Percentiles rank a stretch among this genome's conserved stretches.
Conservation (phyloP, 139 green algal genomes). For the Tetradesmus obliquus region DNA sequence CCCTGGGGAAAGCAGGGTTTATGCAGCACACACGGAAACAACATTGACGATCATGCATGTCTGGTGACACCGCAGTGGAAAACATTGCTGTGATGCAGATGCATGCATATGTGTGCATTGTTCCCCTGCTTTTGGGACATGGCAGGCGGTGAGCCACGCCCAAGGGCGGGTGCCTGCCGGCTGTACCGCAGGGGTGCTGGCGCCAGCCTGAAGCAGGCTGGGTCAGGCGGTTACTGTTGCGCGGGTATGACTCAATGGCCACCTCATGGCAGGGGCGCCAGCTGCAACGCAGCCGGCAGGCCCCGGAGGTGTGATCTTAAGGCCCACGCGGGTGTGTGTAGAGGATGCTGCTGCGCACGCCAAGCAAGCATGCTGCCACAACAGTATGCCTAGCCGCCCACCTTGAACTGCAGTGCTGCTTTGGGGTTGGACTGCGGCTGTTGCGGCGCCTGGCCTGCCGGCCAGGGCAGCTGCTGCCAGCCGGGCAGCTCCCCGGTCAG, state of each 20-base stretch:
- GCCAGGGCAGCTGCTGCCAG: constrained; percentile 61
- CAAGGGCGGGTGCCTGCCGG: neutral
- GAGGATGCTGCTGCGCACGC: too few relatives aligned
- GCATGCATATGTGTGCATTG: neutral
- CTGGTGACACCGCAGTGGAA: too few relatives aligned
- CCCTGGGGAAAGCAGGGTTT: constrained; percentile 59
- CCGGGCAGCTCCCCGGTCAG: constrained; percentile 30
- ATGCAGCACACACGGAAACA: neutral
- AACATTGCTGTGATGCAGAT: neutral
- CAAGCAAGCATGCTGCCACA: neutral
- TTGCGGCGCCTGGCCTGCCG: constrained; percentile 13
- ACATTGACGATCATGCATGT: too few relatives aligned
- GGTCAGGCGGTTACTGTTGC: constrained; percentile 5
- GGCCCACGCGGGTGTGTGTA: neutral
- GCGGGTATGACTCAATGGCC: constrained; percentile 46
- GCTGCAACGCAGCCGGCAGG: neutral
- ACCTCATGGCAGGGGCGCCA: constrained; percentile 9
- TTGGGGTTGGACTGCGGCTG: constrained; percentile 52
- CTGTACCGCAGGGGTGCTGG: constrained; percentile 36
- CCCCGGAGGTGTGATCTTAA: constrained; percentile 41
- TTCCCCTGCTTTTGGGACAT: constrained; percentile 16
- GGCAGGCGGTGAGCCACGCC: neutral
- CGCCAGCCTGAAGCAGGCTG: constrained; percentile 32
- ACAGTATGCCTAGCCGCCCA: neutral
- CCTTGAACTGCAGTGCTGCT: constrained; percentile 82